Evolutionary conservation across 2,329 filamentous ascomycete genomes (phyloP).

Genomic region (Dactylellina parvicollis): DNA sequence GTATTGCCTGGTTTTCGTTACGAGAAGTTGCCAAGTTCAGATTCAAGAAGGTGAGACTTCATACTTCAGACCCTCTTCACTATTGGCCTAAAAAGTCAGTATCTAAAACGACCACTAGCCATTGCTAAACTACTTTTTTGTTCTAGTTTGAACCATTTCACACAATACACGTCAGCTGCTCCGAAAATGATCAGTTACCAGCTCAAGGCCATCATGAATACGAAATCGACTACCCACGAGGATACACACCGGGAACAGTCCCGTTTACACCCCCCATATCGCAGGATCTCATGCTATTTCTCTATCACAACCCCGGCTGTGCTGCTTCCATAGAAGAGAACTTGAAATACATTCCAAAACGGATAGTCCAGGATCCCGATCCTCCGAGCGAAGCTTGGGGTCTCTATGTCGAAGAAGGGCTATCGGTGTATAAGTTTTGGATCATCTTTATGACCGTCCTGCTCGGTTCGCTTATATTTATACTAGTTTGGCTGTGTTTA

Average conservation of each 20-base stretch:
- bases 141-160: slow-evolving; percentile 32
- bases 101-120: not conserved
- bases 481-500: slow-evolving; percentile 3
- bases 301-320: slow-evolving; percentile 22
- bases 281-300: slow-evolving; percentile 10
- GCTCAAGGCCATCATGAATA: slow-evolving; percentile 10
- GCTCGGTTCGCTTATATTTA: slow-evolving; percentile 13
- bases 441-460: not conserved
- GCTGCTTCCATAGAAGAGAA: slow-evolving; percentile 10
- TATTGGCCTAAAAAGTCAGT: not conserved
- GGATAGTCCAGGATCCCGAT: slow-evolving; percentile 5
- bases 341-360: slow-evolving; percentile 33
- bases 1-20: slow-evolving; percentile 9
- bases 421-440: slow-evolving; percentile 12
- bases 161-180: slow-evolving; percentile 31
- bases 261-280: slow-evolving; percentile 17
- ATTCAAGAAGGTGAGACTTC: slow-evolving; percentile 16
- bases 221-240: slow-evolving; percentile 24
- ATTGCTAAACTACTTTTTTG: no score
- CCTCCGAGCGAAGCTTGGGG: slow-evolving; percentile 32
- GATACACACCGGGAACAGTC: slow-evolving; percentile 7
- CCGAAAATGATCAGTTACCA: slow-evolving; percentile 23
- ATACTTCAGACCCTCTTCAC: not conserved
- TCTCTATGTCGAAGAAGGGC: slow-evolving; percentile 20
- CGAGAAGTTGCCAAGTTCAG: slow-evolving; percentile 17